phyloP scores from a whole-genome alignment of 345 rosid species.

The Linum usitatissimum region DNA sequence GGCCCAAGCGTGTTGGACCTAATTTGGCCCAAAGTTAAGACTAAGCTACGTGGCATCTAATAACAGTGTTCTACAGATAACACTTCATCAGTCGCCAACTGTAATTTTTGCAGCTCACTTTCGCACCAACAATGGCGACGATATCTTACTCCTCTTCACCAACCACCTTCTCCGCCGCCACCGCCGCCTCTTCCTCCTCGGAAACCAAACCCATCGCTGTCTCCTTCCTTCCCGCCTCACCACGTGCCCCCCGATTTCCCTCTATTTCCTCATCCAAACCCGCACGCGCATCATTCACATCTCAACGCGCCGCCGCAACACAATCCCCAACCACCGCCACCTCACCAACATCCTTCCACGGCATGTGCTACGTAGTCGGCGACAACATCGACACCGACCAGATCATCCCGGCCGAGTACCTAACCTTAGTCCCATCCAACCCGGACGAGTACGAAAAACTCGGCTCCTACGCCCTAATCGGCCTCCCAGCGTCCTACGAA shows the following conservation, averaged over 20 bases:
- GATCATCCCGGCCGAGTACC: conserved; percentile 84
- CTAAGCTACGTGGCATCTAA: too few relatives aligned
- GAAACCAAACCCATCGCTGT: conserved; percentile 9
- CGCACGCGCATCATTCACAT: conserved; percentile 5
- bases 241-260: conserved; percentile 16
- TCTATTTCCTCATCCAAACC: conserved; percentile 12
- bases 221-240: conserved; percentile 9
- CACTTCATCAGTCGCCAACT: too few relatives aligned
- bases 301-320: conserved; percentile 22
- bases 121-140: not conserved
- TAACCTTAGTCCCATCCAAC: conserved; percentile 78
- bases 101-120: conserved; percentile 5
- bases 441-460: conserved; percentile 76
- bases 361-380: conserved; percentile 81
- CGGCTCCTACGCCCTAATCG: conserved; percentile 68
- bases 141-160: not conserved
- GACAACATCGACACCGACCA: conserved; percentile 98
- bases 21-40: too few relatives aligned
- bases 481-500: conserved; percentile 60
- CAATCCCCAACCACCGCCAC: conserved; percentile 8
- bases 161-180: conserved; percentile 4
- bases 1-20: too few relatives aligned
- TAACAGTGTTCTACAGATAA: too few relatives aligned
- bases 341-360: conserved; percentile 39
- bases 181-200: conserved; percentile 12